Percentiles rank a stretch among this genome's conserved stretches.
These are phyloP conservation scores for Casuarina cunninghamiana DNA, from an alignment of 306 rosid species.

Conservation along the genomic window DNA sequence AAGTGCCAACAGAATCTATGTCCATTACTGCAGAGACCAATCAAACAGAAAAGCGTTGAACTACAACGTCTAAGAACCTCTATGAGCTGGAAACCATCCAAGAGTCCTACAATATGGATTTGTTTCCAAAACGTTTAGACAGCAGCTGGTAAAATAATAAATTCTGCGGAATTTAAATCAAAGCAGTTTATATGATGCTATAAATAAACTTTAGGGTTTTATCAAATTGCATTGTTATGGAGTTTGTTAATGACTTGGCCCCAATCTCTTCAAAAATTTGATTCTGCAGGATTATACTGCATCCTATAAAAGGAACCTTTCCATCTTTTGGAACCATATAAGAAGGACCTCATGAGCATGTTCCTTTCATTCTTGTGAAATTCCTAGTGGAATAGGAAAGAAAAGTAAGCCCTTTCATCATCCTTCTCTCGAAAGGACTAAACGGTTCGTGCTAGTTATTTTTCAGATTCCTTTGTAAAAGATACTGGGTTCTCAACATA, in stretches of 20 bases:
- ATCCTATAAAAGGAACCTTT: neutral
- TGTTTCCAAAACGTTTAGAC: neutral
- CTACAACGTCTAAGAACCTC: neutral
- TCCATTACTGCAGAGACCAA: conserved; percentile 67
- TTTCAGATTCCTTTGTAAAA: neutral
- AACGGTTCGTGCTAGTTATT: neutral
- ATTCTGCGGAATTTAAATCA: neutral
- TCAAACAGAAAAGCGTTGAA: neutral
- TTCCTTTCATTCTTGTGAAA: neutral
- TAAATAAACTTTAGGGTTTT: neutral
- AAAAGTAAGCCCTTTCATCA: neutral
- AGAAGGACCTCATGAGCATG: conserved; percentile 1
- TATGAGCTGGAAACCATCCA: neutral
- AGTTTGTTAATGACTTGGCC: neutral
- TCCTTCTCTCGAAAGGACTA: neutral
- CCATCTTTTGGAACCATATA: neutral
- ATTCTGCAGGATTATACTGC: neutral
- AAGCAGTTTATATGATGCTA: neutral
- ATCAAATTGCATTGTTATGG: neutral
- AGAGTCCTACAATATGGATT: neutral
- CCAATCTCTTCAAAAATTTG: neutral
- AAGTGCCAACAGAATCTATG: conserved; percentile 97
- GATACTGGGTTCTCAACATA: neutral
- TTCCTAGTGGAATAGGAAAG: neutral
- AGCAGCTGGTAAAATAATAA: no score